Base-by-base conservation (phyloP, 768 basidiomycete species). In the Phlebiopsis flavidoalba region DNA sequence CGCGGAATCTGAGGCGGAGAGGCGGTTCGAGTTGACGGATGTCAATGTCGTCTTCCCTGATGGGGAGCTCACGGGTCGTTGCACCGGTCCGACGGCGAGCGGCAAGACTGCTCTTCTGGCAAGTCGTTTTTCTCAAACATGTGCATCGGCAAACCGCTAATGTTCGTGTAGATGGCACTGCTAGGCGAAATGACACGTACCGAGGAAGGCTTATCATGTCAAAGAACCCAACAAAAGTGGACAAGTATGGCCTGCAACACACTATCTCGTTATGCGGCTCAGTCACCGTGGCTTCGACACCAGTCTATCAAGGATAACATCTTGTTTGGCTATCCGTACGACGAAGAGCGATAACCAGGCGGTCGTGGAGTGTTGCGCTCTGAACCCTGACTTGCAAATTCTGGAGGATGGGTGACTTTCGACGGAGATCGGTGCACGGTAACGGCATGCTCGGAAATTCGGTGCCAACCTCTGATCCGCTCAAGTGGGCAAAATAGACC, bases 331-430 rank as follows among this genome's bases (percentile, higher is more conserved):
- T 71, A 71, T 59, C 74, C 73, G 45, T 75, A 70, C 47, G 88
- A 90, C 56, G 84, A 89, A 63, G 83, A 86, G 63, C 77, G 91
- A 53, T 95, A 95, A n/a, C 64, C 74, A 87, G 10, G 78, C 76
- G 0, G 91, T 93, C 26, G 70, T 95, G n/a, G 87, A 93, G 55
- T 88, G 85, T 14, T 98, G 95, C 68, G 94, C 93, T 0, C 72
- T 98, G 56, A 75, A 70, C 31, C 84, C 89, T 0, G 96, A 98
- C 76, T 72, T 98, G 59, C 83, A 88, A 5, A 81, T 94, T 11
- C 72, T 98, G 1, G 91, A 95, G 59, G 87, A 95, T 66, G 96
- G 96, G 0, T n/a, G 94, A 93, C 68, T 76, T n/a, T n/a, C 73
- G 58, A 94, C 92, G 1, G 89, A 93, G 73, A 91, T 95, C 64